Evolutionary conservation across 352 stramenopile genomes (phyloP), one percentile per base, ranked within the genome.

Genomic region (Phytophthora hybrid): DNA sequence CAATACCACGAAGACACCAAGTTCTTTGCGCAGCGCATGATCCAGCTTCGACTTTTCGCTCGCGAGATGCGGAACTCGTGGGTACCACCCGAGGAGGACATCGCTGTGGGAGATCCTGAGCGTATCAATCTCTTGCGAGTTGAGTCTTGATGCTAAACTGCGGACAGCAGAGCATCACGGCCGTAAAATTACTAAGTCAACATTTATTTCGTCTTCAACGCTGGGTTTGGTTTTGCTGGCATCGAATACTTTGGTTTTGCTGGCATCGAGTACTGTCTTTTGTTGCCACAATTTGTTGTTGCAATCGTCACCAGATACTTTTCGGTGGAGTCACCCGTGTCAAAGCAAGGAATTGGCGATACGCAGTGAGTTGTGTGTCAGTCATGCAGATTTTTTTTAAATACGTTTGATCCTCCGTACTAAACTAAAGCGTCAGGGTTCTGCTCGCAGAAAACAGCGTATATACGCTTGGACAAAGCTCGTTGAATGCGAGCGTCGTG

Each of bases 381-480:
- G n/a, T 3, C 31, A 5, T 74, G 67, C 23, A 26, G 23, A 26
- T 26, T 26, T 26, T 26, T 26, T 26, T 26, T 2, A 26, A 26
- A 26, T 26, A 26, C 3, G 23, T 26, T 26, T 1, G 23, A 26
- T 26, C 23, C 23, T 26, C 23, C 23, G 23, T 26, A 26, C 23
- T 63, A 85, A 46, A 87, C 70, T 34, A 76, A 56, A 6, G 77
- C 59, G 13, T 81, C 63, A 0, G 79, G 79, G 32, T 90, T 74
- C 21, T 80, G 58, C 29, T 82, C 63, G 14, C 70, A 80, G n/a
- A 93, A 91, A 13, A 90, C 80, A 3, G 67, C 55, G 66, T 82
- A 92, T 29, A 94, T 89, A 10, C 77, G 72, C 49, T 78, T 82
- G 8, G 87, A 94, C 1, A 94, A 69, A 39, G 82, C 69, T 44